Evolutionary conservation across 169 alveolate species (phyloP).

Genomic region (Eimeria maxima): DNA sequence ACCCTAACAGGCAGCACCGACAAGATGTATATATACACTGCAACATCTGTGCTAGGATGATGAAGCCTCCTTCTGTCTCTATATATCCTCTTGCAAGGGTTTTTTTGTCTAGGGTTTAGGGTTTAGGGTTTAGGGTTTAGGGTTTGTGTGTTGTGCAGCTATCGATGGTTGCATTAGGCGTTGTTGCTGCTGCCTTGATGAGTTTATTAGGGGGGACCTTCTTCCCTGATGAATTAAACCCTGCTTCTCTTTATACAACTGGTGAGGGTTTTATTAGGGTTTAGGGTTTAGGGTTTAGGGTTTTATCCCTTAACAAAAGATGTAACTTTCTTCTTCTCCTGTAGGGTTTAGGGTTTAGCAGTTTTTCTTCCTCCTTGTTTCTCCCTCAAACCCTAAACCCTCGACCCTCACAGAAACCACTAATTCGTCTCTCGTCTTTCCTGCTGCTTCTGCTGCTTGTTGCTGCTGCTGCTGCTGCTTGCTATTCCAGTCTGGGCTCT

Average conservation of each 20-base stretch:
- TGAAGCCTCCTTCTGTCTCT: no score
- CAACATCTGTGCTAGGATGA: background rate
- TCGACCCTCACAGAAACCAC: no score
- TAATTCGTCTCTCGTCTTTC: background rate
- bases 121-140: constrained; percentile 60
- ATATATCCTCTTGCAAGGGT: no score
- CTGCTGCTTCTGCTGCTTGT: background rate
- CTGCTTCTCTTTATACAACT: background rate
- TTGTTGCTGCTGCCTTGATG: background rate
- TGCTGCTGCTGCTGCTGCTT: background rate
- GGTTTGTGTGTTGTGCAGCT: constrained; percentile 42
- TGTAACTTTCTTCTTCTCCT: background rate
- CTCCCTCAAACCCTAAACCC: no score
- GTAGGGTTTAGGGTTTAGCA: background rate
- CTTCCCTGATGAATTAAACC: background rate
- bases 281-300: background rate
- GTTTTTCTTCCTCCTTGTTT: background rate
- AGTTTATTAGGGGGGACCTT: background rate
- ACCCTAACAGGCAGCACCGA: no score
- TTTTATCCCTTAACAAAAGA: no score
- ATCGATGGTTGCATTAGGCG: background rate
- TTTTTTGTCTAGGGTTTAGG: constrained; percentile 27
- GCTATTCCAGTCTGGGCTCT: constrained; percentile 20
- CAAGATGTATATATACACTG: background rate
- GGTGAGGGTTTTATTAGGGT: background rate